Conservation (phyloP, 495 filamentous ascomycete genomes). For the Tuber brumale region DNA sequence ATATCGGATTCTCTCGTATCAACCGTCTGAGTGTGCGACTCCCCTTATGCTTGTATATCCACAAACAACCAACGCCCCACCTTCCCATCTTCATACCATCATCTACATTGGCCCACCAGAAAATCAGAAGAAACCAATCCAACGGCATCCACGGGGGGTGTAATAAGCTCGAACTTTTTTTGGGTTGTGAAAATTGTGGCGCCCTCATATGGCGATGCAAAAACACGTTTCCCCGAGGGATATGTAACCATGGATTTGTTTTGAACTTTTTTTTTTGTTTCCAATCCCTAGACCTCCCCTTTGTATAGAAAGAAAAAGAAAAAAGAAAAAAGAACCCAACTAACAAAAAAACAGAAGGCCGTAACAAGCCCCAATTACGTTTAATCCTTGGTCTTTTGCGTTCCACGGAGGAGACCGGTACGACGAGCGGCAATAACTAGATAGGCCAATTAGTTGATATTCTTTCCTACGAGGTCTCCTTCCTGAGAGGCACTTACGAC, state of each 20-base stretch:
- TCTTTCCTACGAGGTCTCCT: background rate
- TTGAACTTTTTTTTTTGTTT: slow-evolving; percentile 22
- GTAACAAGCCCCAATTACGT: slow-evolving; percentile 30
- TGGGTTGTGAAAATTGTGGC: background rate
- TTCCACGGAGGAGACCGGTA: slow-evolving; percentile 98
- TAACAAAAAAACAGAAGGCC: slow-evolving; percentile 35
- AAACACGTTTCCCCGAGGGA: background rate
- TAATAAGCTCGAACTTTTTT: background rate
- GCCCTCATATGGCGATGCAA: background rate
- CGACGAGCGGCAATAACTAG: slow-evolving; percentile 87
- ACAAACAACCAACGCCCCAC: background rate
- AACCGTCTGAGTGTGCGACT: background rate
- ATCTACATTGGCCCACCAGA: background rate
- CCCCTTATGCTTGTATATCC: background rate
- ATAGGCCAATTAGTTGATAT: slow-evolving; percentile 9
- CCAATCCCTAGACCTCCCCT: slow-evolving; percentile 11
- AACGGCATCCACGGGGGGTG: background rate
- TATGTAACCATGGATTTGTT: background rate
- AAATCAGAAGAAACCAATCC: background rate
- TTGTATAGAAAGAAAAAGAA: slow-evolving; percentile 9
- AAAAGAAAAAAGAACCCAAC: slow-evolving; percentile 29
- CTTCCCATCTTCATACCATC: background rate
- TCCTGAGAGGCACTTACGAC: slow-evolving; percentile 44
- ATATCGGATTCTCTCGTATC: background rate
- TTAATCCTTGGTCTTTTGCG: slow-evolving; percentile 98